Conservation (phyloP, 208 protist species). For the Trichomonas tenax region DNA sequence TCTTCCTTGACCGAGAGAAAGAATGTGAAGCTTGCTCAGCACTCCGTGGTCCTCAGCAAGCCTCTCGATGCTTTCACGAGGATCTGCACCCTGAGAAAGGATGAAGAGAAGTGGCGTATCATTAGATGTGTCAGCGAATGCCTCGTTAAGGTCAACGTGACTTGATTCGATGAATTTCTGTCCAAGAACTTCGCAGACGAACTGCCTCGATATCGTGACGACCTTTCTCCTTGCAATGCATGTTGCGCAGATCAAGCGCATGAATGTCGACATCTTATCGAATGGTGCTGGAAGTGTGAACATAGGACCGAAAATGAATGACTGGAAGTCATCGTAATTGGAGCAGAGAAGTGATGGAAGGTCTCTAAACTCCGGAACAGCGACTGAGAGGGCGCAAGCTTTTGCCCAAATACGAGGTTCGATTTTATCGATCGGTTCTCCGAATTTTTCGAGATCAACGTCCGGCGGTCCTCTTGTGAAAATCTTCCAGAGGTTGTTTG, state of each 20-base stretch:
- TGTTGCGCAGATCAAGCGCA: background rate
- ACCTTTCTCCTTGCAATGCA: background rate
- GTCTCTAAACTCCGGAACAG: conserved; percentile 13
- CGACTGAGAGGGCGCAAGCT: background rate
- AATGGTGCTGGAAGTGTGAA: background rate
- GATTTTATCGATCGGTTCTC: background rate
- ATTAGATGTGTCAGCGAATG: conserved; percentile 39
- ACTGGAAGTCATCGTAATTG: background rate
- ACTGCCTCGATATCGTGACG: background rate
- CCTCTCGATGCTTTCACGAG: conserved; percentile 65
- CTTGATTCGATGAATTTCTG: conserved; percentile 33
- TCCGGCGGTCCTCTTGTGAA: conserved; percentile 37
- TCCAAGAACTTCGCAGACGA: conserved; percentile 34
- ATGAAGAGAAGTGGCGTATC: conserved; percentile 79
- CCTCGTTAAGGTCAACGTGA: conserved; percentile 34
- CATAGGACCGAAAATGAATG: background rate
- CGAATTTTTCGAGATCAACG: conserved; percentile 6
- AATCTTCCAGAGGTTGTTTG: conserved; percentile 41
- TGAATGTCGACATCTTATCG: background rate
- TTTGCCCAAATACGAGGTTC: background rate
- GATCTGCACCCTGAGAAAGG: conserved; percentile 83
- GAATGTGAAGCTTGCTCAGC: conserved; percentile 49
- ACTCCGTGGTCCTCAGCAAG: conserved; percentile 61
- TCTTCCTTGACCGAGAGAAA: conserved; percentile 88
- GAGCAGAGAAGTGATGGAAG: background rate